Evolutionary conservation across 2,329 filamentous ascomycete genomes (phyloP).

Genomic region (Fusarium udum): DNA sequence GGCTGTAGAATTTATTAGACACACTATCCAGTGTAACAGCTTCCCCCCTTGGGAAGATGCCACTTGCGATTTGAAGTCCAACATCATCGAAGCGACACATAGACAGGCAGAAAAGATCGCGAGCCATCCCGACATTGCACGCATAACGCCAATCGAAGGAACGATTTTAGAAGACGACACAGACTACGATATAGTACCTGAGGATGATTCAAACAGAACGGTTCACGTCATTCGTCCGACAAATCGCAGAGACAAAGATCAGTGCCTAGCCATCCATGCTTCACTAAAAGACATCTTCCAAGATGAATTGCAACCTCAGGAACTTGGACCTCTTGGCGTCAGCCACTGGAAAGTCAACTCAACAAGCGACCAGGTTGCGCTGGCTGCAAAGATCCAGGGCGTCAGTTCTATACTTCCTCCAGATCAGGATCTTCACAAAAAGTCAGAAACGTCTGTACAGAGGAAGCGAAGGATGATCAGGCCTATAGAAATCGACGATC

Average conservation of each 20-base stretch:
- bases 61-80: neutral
- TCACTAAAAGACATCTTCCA: neutral
- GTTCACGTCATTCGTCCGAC: neutral
- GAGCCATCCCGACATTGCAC: neutral
- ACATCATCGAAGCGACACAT: neutral
- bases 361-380: neutral
- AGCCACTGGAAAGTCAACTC: neutral
- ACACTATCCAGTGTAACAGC: neutral
- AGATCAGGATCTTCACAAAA: neutral
- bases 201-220: neutral
- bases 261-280: neutral
- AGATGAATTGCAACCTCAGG: neutral
- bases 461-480: neutral
- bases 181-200: neutral
- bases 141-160: neutral
- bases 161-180: neutral
- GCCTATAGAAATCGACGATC: neutral
- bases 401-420: neutral
- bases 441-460: neutral
- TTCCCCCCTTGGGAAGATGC: neutral
- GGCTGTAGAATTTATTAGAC: neutral
- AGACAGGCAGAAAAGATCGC: neutral
- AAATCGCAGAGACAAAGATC: neutral
- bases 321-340: fast-evolving
- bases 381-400: neutral